Percentiles rank a stretch among this genome's conserved stretches.
These are phyloP conservation scores for Hyparrhenia diplandra DNA, from an alignment of 176 grass and related monocot genomes.

Conservation along the genomic window DNA sequence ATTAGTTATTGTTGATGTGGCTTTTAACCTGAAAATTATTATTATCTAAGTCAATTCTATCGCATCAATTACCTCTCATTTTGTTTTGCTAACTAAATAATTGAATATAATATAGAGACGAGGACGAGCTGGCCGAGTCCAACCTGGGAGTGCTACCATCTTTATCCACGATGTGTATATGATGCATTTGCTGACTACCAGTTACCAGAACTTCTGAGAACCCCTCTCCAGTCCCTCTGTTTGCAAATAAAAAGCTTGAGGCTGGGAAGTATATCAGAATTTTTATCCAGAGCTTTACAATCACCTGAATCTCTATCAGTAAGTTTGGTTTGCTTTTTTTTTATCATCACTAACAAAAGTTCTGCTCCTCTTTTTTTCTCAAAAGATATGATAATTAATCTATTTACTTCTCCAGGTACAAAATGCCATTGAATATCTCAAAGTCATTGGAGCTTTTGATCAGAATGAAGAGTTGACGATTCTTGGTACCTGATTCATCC, in stretches of 20 bases:
- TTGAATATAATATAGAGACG: conserved; percentile 64
- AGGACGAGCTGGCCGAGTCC: conserved; percentile 97
- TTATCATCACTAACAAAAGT: background rate
- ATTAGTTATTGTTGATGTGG: background rate
- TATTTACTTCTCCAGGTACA: conserved; percentile 61
- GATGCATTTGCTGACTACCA: conserved; percentile 94
- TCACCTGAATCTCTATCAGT: conserved; percentile 95
- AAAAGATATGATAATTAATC: conserved; percentile 26
- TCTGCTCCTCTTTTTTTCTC: background rate
- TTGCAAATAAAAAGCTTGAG: conserved; percentile 99
- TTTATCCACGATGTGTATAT: conserved; percentile 91
- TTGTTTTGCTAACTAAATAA: conserved; percentile 22
- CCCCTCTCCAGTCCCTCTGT: conserved; percentile 93
- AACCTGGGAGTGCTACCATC: conserved; percentile 93
- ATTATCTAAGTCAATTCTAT: conserved; percentile 14
- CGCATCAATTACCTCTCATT: background rate
- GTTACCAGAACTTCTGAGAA: conserved; percentile 93
- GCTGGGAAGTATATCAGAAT: conserved; percentile 92
- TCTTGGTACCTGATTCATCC: conserved; percentile 49
- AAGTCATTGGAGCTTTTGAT: conserved; percentile 95
- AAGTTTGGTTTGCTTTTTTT: conserved; percentile 6
- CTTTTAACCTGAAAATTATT: background rate
- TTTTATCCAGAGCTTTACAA: conserved; percentile 95
- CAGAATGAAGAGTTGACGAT: conserved; percentile 89
- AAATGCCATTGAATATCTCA: conserved; percentile 98